Percentiles rank a stretch among this genome's conserved stretches.
These are phyloP conservation scores for Alternaria sp. DNA, from an alignment of 2,329 filamentous ascomycete genomes.

Conservation along the genomic window DNA sequence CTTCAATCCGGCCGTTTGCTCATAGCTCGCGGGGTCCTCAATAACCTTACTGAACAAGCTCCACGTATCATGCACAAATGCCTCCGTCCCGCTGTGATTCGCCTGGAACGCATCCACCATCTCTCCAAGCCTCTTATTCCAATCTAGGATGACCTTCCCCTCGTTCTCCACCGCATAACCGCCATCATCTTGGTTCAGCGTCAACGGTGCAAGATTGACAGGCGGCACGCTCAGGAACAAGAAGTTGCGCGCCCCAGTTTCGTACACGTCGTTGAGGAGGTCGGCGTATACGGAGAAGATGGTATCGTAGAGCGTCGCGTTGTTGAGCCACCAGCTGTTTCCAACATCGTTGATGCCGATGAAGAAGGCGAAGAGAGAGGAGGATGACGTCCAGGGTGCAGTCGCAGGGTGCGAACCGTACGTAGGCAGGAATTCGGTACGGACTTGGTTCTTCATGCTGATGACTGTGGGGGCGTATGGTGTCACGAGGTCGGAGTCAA, in stretches of 20 bases:
- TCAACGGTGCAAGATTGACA: conserved; percentile 61
- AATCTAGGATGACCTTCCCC: conserved; percentile 57
- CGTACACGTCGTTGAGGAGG: conserved; percentile 52
- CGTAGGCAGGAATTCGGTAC: conserved; percentile 50
- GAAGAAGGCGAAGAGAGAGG: conserved; percentile 60
- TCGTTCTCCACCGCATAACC: conserved; percentile 39
- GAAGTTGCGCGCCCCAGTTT: conserved; percentile 57
- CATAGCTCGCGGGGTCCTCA: conserved; percentile 58
- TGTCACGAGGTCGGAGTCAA: conserved; percentile 52
- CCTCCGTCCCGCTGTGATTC: conserved; percentile 47
- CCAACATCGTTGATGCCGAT: conserved; percentile 65
- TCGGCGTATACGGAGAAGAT: conserved; percentile 49
- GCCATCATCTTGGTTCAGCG: conserved; percentile 47
- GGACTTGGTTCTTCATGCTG: conserved; percentile 60
- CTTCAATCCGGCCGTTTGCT: conserved; percentile 60
- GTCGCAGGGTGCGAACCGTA: conserved; percentile 47
- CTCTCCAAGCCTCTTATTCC: conserved; percentile 56
- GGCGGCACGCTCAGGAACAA: conserved; percentile 56
- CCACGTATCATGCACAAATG: conserved; percentile 62
- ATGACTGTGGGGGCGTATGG: conserved; percentile 59
- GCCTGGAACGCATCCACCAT: conserved; percentile 52
- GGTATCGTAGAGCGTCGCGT: conserved; percentile 40
- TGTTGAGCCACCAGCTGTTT: conserved; percentile 54
- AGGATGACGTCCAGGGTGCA: conserved; percentile 51
- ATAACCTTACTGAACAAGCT: conserved; percentile 60